phyloP scores from a whole-genome alignment of 1,284 basidiomycete species.

The Marasmius oreades region DNA sequence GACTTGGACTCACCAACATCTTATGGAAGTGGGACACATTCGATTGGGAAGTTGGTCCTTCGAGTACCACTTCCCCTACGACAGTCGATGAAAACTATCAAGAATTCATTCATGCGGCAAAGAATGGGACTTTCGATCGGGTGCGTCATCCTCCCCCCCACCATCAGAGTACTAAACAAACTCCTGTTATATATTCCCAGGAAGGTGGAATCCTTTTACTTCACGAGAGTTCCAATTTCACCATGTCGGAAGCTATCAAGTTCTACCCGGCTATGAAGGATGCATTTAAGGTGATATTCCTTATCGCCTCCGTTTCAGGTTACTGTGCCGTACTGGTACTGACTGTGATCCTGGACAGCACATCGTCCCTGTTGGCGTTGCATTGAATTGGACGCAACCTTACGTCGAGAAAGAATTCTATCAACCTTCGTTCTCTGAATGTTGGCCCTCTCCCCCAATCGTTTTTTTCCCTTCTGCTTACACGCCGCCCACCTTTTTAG shows the following conservation, averaged over 20 bases:
- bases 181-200: background rate
- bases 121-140: conserved; percentile 7
- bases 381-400: conserved; percentile 12
- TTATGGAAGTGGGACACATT: conserved; percentile 13
- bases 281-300: conserved; percentile 12
- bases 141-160: background rate
- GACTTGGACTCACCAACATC: conserved; percentile 19
- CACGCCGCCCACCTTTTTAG: background rate
- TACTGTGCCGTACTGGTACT: no score
- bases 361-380: conserved; percentile 15
- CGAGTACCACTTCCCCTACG: background rate
- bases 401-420: conserved; percentile 12
- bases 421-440: conserved; percentile 9
- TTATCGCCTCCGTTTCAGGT: background rate
- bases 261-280: conserved; percentile 11
- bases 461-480: background rate
- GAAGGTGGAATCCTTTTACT: conserved; percentile 16
- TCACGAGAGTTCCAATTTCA: conserved; percentile 18
- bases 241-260: conserved; percentile 18
- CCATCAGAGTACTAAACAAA: background rate
- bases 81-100: conserved; percentile 13
- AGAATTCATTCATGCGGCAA: conserved; percentile 1
- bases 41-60: conserved; percentile 10
- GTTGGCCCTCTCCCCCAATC: background rate
- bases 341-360: no score